These are phyloP conservation scores for Suillus tomentosus DNA, from an alignment of 768 basidiomycete species.

Conservation along the genomic window DNA sequence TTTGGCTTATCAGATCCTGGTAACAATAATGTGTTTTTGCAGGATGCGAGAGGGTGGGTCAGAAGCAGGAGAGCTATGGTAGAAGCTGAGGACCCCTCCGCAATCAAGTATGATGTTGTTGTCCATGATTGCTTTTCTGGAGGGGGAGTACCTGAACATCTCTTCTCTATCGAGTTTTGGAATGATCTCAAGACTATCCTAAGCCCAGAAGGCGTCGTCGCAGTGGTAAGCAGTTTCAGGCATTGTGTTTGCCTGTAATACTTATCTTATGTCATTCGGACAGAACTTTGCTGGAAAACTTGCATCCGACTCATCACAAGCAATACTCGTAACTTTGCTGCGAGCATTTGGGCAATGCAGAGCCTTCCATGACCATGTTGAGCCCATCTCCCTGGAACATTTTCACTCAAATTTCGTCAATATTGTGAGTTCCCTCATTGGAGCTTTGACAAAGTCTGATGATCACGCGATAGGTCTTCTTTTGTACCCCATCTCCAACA, in stretches of 20 bases:
- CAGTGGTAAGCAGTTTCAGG: conserved; percentile 58
- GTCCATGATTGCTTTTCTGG: conserved; percentile 95
- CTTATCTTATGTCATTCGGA: conserved; percentile 7
- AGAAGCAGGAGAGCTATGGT: conserved; percentile 37
- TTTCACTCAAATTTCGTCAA: conserved; percentile 63
- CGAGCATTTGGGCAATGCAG: conserved; percentile 78
- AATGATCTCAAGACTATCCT: conserved; percentile 62
- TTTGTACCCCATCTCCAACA: conserved; percentile 64
- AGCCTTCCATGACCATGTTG: conserved; percentile 74
- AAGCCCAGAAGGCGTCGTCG: conserved; percentile 72
- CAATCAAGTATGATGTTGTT: conserved; percentile 61
- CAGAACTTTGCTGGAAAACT: conserved; percentile 87
- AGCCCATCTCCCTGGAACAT: conserved; percentile 46
- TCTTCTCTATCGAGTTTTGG: conserved; percentile 90
- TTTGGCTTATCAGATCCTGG: conserved; percentile 77
- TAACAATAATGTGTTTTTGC: conserved; percentile 61
- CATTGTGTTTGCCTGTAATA: background rate
- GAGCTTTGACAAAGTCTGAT: background rate
- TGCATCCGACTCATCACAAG: conserved; percentile 58
- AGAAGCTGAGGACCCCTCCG: conserved; percentile 19
- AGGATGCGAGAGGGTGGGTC: conserved; percentile 80
- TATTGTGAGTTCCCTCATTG: conserved; percentile 51
- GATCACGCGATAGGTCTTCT: conserved; percentile 60
- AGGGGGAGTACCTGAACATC: conserved; percentile 82
- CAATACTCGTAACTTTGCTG: conserved; percentile 71